Evolutionary conservation across 768 basidiomycete species (phyloP).

Genomic region (Pleurotus pulmonarius): DNA sequence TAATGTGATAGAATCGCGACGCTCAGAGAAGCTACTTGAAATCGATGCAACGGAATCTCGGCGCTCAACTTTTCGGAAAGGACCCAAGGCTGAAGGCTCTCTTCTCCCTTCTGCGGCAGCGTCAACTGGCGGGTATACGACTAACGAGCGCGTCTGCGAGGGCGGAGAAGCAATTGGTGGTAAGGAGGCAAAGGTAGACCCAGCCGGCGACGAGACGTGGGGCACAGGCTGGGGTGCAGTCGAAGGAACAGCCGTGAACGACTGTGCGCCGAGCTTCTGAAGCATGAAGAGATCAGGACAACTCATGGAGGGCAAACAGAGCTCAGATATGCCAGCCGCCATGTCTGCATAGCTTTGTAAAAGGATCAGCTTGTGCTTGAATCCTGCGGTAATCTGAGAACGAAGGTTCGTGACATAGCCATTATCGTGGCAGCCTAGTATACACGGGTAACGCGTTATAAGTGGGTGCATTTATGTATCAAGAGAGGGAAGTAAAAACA

Average conservation of each 20-base stretch:
- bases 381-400: conserved; percentile 62
- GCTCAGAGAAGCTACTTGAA: neutral
- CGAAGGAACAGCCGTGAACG: conserved; percentile 4
- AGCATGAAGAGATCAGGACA: conserved; percentile 59
- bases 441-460: neutral
- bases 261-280: conserved; percentile 42
- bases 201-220: neutral
- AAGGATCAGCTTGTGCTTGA: conserved; percentile 59
- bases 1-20: conserved; percentile 1
- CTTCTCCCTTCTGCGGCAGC: neutral
- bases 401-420: conserved; percentile 64
- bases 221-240: neutral
- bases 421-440: conserved; percentile 66
- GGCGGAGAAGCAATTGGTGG: neutral
- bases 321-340: conserved; percentile 54
- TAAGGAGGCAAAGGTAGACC: neutral
- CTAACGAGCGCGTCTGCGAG: neutral
- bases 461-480: conserved; percentile 2
- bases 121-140: neutral
- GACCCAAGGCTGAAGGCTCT: neutral
- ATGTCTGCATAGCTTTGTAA: conserved; percentile 61
- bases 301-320: conserved; percentile 48
- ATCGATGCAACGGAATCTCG: conserved; percentile 2
- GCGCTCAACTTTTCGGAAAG: conserved; percentile 1
- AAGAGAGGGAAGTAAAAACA: conserved; percentile 15